Percentiles rank a stretch among this genome's conserved stretches.
These are phyloP conservation scores for Opeltia flavorubescens DNA, from an alignment of 495 filamentous ascomycete genomes.

Conservation along the genomic window DNA sequence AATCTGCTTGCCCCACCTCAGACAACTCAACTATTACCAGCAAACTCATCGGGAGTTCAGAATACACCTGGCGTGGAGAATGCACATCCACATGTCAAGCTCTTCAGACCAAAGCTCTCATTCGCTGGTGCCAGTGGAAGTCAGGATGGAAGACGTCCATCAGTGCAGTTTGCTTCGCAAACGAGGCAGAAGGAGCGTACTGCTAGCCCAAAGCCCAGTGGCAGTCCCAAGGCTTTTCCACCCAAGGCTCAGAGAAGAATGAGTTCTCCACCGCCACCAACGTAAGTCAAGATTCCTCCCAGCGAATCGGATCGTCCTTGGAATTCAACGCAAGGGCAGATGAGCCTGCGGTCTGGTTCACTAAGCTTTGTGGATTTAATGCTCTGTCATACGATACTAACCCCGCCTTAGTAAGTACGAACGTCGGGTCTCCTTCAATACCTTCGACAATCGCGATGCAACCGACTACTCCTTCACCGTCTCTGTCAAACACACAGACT, in stretches of 20 bases:
- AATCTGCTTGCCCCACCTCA: background rate
- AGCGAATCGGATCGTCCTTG: too few relatives aligned
- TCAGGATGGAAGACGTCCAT: slow-evolving; percentile 9
- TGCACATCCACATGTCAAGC: slow-evolving; percentile 7
- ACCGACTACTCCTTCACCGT: slow-evolving; percentile 70
- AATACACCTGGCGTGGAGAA: background rate
- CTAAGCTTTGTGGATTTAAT: too few relatives aligned
- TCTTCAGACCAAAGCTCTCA: slow-evolving; percentile 3
- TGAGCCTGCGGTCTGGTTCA: too few relatives aligned
- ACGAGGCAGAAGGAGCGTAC: background rate
- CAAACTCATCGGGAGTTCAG: background rate
- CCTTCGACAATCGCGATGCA: slow-evolving; percentile 75
- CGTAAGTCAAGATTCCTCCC: slow-evolving; percentile 14
- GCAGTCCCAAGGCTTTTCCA: slow-evolving; percentile 1
- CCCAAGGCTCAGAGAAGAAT: slow-evolving; percentile 10
- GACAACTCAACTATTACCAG: background rate
- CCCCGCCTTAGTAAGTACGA: slow-evolving; percentile 28
- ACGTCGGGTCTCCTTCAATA: slow-evolving; percentile 76
- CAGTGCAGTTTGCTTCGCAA: slow-evolving; percentile 12
- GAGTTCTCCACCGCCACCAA: slow-evolving; percentile 19
- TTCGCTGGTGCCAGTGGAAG: slow-evolving; percentile 8
- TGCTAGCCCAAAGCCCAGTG: background rate
- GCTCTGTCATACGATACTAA: background rate
- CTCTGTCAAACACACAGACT: slow-evolving; percentile 79
- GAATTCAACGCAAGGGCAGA: too few relatives aligned